Evolutionary conservation across 208 protist species (phyloP).

Genomic region (Leishmania tarentolae): DNA sequence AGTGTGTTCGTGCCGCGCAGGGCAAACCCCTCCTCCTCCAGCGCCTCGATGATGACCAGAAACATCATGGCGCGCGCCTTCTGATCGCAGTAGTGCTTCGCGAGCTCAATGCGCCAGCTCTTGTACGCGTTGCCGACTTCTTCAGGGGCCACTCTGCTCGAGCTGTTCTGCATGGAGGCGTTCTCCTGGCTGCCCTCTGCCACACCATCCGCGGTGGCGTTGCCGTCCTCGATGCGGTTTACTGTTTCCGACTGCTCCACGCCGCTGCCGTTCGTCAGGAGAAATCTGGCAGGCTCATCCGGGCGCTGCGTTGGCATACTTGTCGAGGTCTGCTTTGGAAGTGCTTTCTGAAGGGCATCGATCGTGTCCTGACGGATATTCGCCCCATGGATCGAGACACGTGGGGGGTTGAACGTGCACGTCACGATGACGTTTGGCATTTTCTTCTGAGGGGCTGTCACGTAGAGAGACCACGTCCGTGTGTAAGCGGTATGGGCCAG

Average conservation of each 20-base stretch:
- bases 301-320: constrained; percentile 43
- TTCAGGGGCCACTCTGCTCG: background rate
- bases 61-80: constrained; percentile 66
- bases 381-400: constrained; percentile 65
- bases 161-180: background rate
- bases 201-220: background rate
- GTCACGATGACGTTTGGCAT: constrained; percentile 89
- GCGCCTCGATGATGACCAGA: constrained; percentile 58
- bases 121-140: constrained; percentile 42
- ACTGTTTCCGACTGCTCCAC: constrained; percentile 1
- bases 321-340: constrained; percentile 73
- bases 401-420: constrained; percentile 82
- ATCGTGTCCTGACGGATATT: constrained; percentile 81
- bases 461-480: too few relatives aligned
- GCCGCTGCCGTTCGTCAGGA: constrained; percentile 32
- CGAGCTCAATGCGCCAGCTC: constrained; percentile 66
- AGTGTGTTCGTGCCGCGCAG: constrained; percentile 68
- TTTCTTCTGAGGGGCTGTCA: too few relatives aligned
- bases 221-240: constrained; percentile 14
- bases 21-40: constrained; percentile 78
- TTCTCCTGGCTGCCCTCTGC: constrained; percentile 1
- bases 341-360: constrained; percentile 58
- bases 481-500: too few relatives aligned
- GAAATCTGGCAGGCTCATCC: constrained; percentile 50
- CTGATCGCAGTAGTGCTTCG: constrained; percentile 87